Conservation (phyloP, 2,329 filamentous ascomycete genomes). For the Arthrocladium fulminans region DNA sequence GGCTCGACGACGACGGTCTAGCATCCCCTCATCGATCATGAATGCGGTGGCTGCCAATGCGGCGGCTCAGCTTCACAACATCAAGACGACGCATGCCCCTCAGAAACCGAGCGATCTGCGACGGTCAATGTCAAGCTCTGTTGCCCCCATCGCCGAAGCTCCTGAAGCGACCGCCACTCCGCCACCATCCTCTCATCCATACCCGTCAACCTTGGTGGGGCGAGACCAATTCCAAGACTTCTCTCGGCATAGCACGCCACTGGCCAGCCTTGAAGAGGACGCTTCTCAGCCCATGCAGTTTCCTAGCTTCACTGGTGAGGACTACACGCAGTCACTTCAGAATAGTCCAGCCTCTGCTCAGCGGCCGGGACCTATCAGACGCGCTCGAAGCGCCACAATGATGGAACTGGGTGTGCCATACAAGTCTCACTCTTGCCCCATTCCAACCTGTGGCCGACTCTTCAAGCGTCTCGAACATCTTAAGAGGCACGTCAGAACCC, state of each 20-base stretch:
- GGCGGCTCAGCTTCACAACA: slow-evolving; percentile 37
- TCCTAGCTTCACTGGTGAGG: slow-evolving; percentile 53
- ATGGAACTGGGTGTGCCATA: slow-evolving; percentile 94
- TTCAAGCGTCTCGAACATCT: slow-evolving; percentile 99
- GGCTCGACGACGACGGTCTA: slow-evolving; percentile 87
- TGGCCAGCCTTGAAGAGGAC: slow-evolving; percentile 75
- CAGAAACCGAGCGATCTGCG: slow-evolving; percentile 85
- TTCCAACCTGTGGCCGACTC: slow-evolving; percentile 88
- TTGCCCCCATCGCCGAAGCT: slow-evolving; percentile 68
- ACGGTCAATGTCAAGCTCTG: slow-evolving; percentile 79
- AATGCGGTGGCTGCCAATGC: slow-evolving; percentile 54
- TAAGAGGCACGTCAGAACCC: slow-evolving; percentile 97
- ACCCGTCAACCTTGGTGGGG: slow-evolving; percentile 60
- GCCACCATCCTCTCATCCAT: slow-evolving; percentile 47
- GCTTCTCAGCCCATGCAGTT: slow-evolving; percentile 62
- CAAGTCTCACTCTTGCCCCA: slow-evolving; percentile 98
- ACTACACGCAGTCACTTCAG: slow-evolving; percentile 47
- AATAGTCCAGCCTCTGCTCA: slow-evolving; percentile 44
- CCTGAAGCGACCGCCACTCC: slow-evolving; percentile 3
- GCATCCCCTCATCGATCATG: slow-evolving; percentile 73
- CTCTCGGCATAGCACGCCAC: slow-evolving; percentile 83
- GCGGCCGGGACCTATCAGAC: slow-evolving; percentile 66
- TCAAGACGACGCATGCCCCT: slow-evolving; percentile 46
- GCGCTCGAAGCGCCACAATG: slow-evolving; percentile 87
- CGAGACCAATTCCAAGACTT: slow-evolving; percentile 70